A percentile compares a stretch with the other conserved stretches of the same genome.
Evolutionary conservation across 2,329 filamentous ascomycete genomes (phyloP).

Genomic region (Fusarium tjaetaba): DNA sequence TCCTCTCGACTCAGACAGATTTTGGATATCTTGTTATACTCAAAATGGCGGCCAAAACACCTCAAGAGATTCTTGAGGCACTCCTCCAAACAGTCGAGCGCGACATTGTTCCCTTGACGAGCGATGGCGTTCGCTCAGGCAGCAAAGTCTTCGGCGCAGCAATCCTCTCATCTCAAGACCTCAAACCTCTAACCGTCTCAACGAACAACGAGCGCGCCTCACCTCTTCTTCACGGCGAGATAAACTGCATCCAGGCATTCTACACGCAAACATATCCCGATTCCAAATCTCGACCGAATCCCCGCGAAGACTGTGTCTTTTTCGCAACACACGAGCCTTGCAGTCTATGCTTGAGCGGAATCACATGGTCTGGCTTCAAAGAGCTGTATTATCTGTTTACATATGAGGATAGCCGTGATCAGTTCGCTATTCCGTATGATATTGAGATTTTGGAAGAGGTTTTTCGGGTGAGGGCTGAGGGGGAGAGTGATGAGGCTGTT

Average conservation of each 20-base stretch:
- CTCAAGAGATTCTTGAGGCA: constrained; percentile 48
- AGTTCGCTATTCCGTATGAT: constrained; percentile 66
- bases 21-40: rapidly evolving
- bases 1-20: neutral
- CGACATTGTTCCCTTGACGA: constrained; percentile 62
- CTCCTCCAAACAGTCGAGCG: constrained; percentile 57
- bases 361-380: constrained; percentile 66
- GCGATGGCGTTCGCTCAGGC: constrained; percentile 59
- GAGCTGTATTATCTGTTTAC: constrained; percentile 69
- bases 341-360: constrained; percentile 66
- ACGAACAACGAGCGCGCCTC: constrained; percentile 66
- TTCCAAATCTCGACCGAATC: constrained; percentile 51
- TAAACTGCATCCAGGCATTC: constrained; percentile 69
- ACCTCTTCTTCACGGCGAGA: constrained; percentile 67
- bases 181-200: constrained; percentile 58
- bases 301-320: constrained; percentile 62
- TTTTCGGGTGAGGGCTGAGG: constrained; percentile 58
- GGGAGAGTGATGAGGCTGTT: constrained; percentile 52
- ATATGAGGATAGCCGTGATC: constrained; percentile 66
- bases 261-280: constrained; percentile 53
- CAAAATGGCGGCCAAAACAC: neutral
- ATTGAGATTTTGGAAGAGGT: constrained; percentile 67
- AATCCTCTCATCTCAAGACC: constrained; percentile 56
- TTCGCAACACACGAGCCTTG: constrained; percentile 69
- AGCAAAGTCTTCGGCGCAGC: constrained; percentile 68